Evolutionary conservation across 148 eudicot genomes (phyloP).

Genomic region (Cornus kousa): DNA sequence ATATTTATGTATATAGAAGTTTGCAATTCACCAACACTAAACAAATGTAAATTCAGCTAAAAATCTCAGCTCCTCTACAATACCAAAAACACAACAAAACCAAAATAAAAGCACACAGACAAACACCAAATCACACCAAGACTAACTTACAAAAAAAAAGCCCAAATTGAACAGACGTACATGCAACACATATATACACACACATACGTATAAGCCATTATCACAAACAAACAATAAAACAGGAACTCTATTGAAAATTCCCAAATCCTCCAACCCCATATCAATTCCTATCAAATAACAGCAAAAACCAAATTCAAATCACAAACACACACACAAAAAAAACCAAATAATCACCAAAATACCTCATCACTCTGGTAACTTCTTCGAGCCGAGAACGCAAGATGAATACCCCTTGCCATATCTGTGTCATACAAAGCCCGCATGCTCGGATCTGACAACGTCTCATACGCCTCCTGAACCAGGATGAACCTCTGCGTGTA

Average conservation of each 20-base stretch:
- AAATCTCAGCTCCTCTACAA: too few relatives aligned
- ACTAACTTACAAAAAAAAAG: background rate
- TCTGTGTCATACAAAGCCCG: slow-evolving; percentile 65
- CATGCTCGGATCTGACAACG: slow-evolving; percentile 60
- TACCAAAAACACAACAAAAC: background rate
- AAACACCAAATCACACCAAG: background rate
- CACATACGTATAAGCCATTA: background rate
- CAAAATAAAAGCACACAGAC: background rate
- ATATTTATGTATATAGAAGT: too few relatives aligned
- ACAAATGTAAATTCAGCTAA: too few relatives aligned
- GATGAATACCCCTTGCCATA: slow-evolving; percentile 46
- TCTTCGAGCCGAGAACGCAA: slow-evolving; percentile 48
- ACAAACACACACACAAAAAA: background rate
- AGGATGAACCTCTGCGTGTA: slow-evolving; percentile 62
- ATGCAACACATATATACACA: background rate
- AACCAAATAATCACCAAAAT: background rate
- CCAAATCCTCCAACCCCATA: background rate
- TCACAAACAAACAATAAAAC: background rate
- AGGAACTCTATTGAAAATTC: background rate
- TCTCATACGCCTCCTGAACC: slow-evolving; percentile 84
- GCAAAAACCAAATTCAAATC: background rate
- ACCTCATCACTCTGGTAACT: slow-evolving; percentile 38
- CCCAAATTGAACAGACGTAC: background rate
- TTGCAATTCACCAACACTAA: background rate
- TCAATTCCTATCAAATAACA: background rate